phyloP scores from a whole-genome alignment of 1,284 basidiomycete species.

The Chondrostereum purpureum region DNA sequence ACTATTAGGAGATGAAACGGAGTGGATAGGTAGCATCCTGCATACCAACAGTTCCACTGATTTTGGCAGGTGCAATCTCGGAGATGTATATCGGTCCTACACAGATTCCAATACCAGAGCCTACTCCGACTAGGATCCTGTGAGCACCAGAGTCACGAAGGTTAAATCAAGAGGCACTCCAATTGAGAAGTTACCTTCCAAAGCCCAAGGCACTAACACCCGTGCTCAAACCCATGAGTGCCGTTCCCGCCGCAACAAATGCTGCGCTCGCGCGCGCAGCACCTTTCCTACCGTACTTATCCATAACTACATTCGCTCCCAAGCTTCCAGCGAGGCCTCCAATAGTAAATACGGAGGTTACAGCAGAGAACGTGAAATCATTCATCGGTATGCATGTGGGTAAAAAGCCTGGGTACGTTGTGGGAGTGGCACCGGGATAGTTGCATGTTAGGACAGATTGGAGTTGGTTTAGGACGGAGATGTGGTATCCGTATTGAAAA shows the following conservation, averaged over 20 bases:
- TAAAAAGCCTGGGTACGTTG: conserved; percentile 29
- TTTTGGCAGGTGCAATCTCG: conserved; percentile 70
- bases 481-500: conserved; percentile 71
- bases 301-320: conserved; percentile 64
- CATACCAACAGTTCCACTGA: conserved; percentile 69
- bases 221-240: conserved; percentile 58
- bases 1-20: conserved; percentile 8
- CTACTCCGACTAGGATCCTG: conserved; percentile 74
- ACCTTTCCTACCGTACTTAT: conserved; percentile 61
- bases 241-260: conserved; percentile 54
- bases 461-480: conserved; percentile 84
- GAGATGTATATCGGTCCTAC: conserved; percentile 83
- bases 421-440: conserved; percentile 19
- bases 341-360: conserved; percentile 84
- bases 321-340: conserved; percentile 81
- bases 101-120: conserved; percentile 80
- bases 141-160: neutral
- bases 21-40: conserved; percentile 11
- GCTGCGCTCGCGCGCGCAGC: conserved; percentile 55
- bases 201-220: conserved; percentile 53
- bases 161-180: conserved; percentile 6
- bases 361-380: conserved; percentile 66
- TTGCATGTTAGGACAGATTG: conserved; percentile 72
- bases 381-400: conserved; percentile 75
- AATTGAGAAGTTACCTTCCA: conserved; percentile 48